A percentile compares a stretch with the other conserved stretches of the same genome.
Conservation (phyloP, 2,329 filamentous ascomycete species). For the Cercospora zeina region DNA sequence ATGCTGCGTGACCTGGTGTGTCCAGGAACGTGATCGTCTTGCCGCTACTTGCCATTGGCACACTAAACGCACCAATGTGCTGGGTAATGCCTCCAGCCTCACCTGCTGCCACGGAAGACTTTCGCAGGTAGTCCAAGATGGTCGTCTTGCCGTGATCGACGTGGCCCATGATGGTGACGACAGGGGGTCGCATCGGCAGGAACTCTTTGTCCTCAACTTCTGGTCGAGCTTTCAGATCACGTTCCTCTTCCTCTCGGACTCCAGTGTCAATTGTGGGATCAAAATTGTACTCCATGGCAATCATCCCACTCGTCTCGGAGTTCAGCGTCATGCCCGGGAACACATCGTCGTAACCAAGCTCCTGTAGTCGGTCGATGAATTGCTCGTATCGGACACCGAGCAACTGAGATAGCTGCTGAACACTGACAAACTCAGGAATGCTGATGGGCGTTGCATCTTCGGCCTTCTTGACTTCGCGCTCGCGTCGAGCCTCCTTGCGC, state of each 20-base stretch:
- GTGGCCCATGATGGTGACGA: conserved; percentile 99
- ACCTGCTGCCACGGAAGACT: conserved; percentile 84
- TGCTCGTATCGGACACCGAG: conserved; percentile 68
- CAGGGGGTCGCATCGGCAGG: conserved; percentile 77
- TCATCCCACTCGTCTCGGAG: conserved; percentile 82
- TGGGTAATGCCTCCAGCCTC: conserved; percentile 98
- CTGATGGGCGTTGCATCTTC: conserved; percentile 63
- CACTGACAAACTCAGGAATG: conserved; percentile 87
- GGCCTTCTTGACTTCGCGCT: conserved; percentile 35
- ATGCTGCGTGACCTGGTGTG: conserved; percentile 93
- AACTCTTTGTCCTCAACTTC: conserved; percentile 65
- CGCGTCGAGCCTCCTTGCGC: conserved; percentile 28
- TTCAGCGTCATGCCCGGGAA: conserved; percentile 82
- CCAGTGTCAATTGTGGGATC: conserved; percentile 63
- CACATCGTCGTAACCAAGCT: conserved; percentile 87
- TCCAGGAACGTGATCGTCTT: conserved; percentile 95
- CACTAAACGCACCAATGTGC: conserved; percentile 96
- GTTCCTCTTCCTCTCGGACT: conserved; percentile 60
- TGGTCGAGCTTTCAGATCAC: conserved; percentile 72
- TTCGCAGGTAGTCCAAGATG: conserved; percentile 86
- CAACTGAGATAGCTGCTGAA: conserved; percentile 75
- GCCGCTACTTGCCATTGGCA: conserved; percentile 70
- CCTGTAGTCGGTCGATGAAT: conserved; percentile 73
- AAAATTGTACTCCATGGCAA: conserved; percentile 90
- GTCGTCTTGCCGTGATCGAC: conserved; percentile 99